Evolutionary conservation across 345 rosid species (phyloP).

Genomic region (Arabidopsis suecica): DNA sequence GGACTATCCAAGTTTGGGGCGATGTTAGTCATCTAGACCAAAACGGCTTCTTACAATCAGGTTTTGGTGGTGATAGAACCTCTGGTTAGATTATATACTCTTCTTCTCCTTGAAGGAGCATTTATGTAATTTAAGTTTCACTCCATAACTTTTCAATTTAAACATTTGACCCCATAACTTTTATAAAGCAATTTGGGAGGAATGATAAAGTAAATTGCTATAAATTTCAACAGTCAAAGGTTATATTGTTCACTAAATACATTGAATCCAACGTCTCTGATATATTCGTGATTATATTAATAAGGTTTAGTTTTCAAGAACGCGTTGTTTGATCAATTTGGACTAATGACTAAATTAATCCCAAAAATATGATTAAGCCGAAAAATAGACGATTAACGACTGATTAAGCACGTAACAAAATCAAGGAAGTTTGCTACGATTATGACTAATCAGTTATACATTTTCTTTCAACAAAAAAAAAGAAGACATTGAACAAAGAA

Average conservation of each 20-base stretch:
- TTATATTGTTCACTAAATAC: conserved; percentile 11
- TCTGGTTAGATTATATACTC: conserved; percentile 53
- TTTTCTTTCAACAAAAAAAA: no score
- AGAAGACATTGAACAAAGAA: conserved; percentile 20
- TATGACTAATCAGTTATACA: no score
- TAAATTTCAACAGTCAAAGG: conserved; percentile 2
- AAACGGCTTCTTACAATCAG: conserved; percentile 56
- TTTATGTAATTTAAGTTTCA: conserved; percentile 7
- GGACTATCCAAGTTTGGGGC: conserved; percentile 63
- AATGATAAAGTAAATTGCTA: conserved; percentile 16
- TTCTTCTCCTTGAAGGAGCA: not conserved
- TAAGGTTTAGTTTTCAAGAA: conserved; percentile 2
- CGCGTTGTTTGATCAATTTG: not conserved
- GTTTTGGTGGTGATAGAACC: conserved; percentile 78
- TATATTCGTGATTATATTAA: not conserved
- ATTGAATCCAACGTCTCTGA: not conserved
- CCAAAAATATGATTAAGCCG: not conserved
- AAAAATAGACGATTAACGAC: not conserved
- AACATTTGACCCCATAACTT: conserved; percentile 27
- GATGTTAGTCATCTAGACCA: conserved; percentile 65
- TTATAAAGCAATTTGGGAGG: conserved; percentile 1
- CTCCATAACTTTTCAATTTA: not conserved
- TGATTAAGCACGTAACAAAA: not conserved
- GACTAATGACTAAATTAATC: not conserved
- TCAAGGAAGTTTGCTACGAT: not conserved